Conservation (phyloP, 371 early-diverging fungal species). For the Syncephalastrum contaminatum region DNA sequence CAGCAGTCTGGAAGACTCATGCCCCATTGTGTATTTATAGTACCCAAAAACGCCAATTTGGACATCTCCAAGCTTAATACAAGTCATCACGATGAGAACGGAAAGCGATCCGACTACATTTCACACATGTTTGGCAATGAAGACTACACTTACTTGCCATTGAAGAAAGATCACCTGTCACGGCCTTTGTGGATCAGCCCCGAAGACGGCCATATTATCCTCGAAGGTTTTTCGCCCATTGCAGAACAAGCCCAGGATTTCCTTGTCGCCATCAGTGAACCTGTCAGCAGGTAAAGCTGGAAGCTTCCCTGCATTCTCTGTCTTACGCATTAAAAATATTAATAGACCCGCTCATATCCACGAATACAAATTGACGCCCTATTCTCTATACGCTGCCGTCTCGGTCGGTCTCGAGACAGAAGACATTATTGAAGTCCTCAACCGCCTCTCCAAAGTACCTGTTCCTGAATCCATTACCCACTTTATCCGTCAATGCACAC, state of each 20-base stretch:
- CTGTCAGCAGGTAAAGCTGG: slow-evolving; percentile 76
- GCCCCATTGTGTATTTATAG: slow-evolving; percentile 19
- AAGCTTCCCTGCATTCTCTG: slow-evolving; percentile 1
- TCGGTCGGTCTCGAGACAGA: slow-evolving; percentile 97
- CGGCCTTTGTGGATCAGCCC: slow-evolving; percentile 97
- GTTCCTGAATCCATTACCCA: slow-evolving; percentile 86
- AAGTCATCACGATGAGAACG: slow-evolving; percentile 27
- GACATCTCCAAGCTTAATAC: slow-evolving; percentile 44
- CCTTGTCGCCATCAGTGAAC: slow-evolving; percentile 98
- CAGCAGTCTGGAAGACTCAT: not conserved
- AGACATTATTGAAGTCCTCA: slow-evolving; percentile 93
- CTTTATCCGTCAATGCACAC: slow-evolving; percentile 90
- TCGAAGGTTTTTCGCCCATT: slow-evolving; percentile 96
- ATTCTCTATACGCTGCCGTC: slow-evolving; percentile 99
- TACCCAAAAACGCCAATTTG: slow-evolving; percentile 58
- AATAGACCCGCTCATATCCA: slow-evolving; percentile 93
- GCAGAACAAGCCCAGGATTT: slow-evolving; percentile 98
- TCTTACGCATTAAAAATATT: not conserved
- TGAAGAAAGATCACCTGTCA: slow-evolving; percentile 87
- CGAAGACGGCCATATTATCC: slow-evolving; percentile 89
- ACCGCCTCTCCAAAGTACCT: slow-evolving; percentile 87
- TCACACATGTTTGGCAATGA: slow-evolving; percentile 68
- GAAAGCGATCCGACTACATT: slow-evolving; percentile 46
- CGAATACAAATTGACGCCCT: slow-evolving; percentile 98
- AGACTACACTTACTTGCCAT: slow-evolving; percentile 73